Base-by-base conservation (phyloP, 768 basidiomycete species). In the Lentinula sp. region DNA sequence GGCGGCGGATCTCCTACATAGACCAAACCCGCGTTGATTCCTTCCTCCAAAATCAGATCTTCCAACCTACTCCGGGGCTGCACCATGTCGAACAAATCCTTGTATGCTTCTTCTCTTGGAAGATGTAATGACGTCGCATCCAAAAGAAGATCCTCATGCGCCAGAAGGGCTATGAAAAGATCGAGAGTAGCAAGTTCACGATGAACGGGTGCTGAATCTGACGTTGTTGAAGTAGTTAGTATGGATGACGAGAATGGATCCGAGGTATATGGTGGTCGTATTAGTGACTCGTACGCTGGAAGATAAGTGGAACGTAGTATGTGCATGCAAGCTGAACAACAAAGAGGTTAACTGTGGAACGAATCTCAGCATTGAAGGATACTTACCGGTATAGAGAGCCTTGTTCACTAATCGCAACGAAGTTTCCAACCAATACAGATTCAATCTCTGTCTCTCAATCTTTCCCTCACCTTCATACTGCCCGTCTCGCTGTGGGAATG, bases 61-160 rank as follows among this genome's bases (percentile, higher is more conserved):
- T 93, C 91, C 12, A 88, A 69, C 18, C 91, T 76, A 36, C 84
- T 82, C 53, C 85, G 82, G 5, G 91, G 91, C 73, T 93, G 88
- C 63, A 77, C 80, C 57, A 88, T 80, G 63, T 89, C 88, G 69
- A 93, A 93, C 32, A 93, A 72, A 66, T 93, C 91, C 62, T 84
- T 85, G 76, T 88, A 93, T 12, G 81, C 79, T 69, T 91, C 90
- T 59, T 87, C 85, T 12, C 86, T 78, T 66, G 87, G 87, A 50
- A 91, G 82, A 65, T 93, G 90, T 20, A 93, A 78, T 68, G 85
- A 84, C 1, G 81, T 80, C 50, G 91, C 89, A 71, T 92, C 90
- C 41, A 79, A 75, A 79, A 87, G 86, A 48, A 92, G 81, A 72
- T 93, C 91, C 67, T 93, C 87, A 23, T 83, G 84, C 57, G 90